Evolutionary conservation across 768 basidiomycete genomes (phyloP), one percentile per base, ranked within the genome.

Genomic region (Rhodotorula toruloides): DNA sequence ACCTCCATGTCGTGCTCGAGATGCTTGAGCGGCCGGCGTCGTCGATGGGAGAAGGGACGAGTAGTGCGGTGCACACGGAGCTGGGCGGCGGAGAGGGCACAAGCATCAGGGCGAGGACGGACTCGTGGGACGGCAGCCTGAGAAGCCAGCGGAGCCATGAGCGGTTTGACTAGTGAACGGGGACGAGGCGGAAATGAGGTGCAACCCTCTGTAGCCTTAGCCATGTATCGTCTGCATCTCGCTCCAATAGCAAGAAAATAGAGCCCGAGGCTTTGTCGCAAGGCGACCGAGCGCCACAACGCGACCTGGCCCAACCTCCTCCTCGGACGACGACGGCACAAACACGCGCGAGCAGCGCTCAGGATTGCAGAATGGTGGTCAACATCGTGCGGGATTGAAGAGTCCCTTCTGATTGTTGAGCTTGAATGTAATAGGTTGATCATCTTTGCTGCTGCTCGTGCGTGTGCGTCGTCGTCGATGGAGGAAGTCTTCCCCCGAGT

Each of bases 341-440:
- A 25, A 25, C 13, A 22, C 44, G 44, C 44, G 44, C 19, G 12
- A 25, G 13, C 9, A 46, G 21, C 16, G 27, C 34, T 57, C 55
- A 44, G 55, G 31, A 48, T 63, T 63, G 62, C 54, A 63, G 63
- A 64, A 64, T 27, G 27, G 29, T 14, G 36, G 56, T 64, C 63
- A 7, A 19, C 63, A 64, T 43, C n/a, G 10, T 16, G 34, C 36
- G 29, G 49, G 42, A 32, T n/a, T 64, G 63, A 64, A 64, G 63
- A 58, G 63, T 39, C 49, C 42, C 43, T 13, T 64, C 16, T 3
- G 63, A 53, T 29, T 64, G 63, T 64, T 64, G 63, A 64, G 63
- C 63, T 64, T 56, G 47, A 52, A 47, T 63, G 40, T 62, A 39
- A 36, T 43, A 52, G 16, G 21, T 58, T 52, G 34, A 22, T 46